phyloP scores from a whole-genome alignment of 2,329 filamentous ascomycete genomes.

The Coleophoma crateriformis region DNA sequence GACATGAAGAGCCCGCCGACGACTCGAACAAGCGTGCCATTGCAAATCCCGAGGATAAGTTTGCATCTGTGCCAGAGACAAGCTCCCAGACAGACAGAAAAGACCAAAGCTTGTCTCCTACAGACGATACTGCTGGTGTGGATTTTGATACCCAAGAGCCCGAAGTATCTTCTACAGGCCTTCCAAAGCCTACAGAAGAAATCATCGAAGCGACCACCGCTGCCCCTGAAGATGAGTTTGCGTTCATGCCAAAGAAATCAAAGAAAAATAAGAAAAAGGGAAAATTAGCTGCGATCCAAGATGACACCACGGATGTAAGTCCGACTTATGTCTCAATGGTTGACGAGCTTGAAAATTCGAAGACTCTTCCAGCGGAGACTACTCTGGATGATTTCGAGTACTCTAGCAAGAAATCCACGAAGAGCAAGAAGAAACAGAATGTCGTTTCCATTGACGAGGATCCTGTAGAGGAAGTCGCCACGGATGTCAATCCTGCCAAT shows the following conservation, averaged over 20 bases:
- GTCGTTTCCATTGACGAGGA: background rate
- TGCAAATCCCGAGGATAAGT: background rate
- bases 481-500: background rate
- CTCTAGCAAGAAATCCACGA: background rate
- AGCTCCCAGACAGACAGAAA: slow-evolving; percentile 31
- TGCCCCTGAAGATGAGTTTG: slow-evolving; percentile 13
- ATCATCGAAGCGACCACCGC: slow-evolving; percentile 3
- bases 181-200: background rate
- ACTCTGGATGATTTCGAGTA: background rate
- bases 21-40: slow-evolving; percentile 1
- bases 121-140: background rate
- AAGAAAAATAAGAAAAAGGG: slow-evolving; percentile 12
- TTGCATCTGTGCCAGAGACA: slow-evolving; percentile 12
- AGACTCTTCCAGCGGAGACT: background rate
- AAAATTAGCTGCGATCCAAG: background rate
- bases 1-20: too few species aligned
- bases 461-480: background rate
- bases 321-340: too few species aligned
- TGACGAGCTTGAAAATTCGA: too few species aligned
- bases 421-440: slow-evolving; percentile 15
- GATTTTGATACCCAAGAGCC: background rate
- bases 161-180: background rate
- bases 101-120: slow-evolving; percentile 9
- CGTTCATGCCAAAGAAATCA: slow-evolving; percentile 10
- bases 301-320: too few species aligned